Conservation (phyloP, 768 basidiomycete species). For the Lactifluus rugatus region DNA sequence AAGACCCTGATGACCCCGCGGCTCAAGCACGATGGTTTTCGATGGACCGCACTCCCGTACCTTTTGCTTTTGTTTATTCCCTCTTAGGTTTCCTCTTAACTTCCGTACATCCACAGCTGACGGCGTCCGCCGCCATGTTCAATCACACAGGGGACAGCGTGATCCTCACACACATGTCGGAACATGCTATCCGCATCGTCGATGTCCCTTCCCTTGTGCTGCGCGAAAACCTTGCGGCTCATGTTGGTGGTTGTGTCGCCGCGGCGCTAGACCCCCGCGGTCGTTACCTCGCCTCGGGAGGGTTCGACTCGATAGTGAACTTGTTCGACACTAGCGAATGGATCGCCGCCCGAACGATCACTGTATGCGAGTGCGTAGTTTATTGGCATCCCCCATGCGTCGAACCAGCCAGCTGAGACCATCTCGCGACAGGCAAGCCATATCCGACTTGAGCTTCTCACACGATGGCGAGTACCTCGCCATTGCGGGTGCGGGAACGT, state of each 20-base stretch:
- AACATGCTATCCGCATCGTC: conserved; percentile 57
- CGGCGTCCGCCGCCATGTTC: conserved; percentile 62
- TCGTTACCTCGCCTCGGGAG: conserved; percentile 70
- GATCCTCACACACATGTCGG: conserved; percentile 52
- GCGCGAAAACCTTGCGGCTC: conserved; percentile 57
- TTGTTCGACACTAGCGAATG: conserved; percentile 72
- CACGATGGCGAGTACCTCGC: conserved; percentile 78
- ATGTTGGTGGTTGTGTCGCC: conserved; percentile 72
- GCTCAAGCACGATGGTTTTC: conserved; percentile 41
- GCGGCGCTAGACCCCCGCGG: conserved; percentile 75
- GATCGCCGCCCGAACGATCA: conserved; percentile 70
- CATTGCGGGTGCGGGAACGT: conserved; percentile 58
- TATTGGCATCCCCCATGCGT: background rate
- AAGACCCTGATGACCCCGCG: conserved; percentile 36
- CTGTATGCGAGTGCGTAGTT: conserved; percentile 64
- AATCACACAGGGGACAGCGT: conserved; percentile 69
- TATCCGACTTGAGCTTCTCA: conserved; percentile 69
- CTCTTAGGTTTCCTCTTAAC: background rate
- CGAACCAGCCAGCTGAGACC: background rate
- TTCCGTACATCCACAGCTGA: conserved; percentile 28
- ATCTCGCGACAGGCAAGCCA: conserved; percentile 42
- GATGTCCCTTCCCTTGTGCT: conserved; percentile 55
- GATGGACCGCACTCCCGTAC: conserved; percentile 24
- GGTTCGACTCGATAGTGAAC: conserved; percentile 74
- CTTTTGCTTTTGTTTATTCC: background rate